Evolutionary conservation across 148 eudicot species (phyloP).

Genomic region (Rhododendron vialii): DNA sequence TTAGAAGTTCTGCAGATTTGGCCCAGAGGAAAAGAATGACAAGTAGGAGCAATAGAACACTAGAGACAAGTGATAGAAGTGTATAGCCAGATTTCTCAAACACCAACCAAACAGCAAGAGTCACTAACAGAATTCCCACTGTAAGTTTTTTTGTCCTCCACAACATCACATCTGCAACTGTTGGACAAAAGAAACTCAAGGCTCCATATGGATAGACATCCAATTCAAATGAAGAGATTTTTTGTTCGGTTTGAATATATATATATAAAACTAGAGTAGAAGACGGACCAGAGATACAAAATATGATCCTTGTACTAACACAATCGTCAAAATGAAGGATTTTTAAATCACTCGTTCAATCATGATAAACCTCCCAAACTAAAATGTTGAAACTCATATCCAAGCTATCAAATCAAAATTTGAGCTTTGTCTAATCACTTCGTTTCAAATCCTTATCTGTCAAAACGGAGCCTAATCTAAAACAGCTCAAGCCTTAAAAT

Average conservation of each 20-base stretch:
- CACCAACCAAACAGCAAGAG: slow-evolving; percentile 58
- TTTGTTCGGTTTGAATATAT: neutral
- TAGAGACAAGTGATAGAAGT: slow-evolving; percentile 55
- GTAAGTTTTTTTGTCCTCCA: slow-evolving; percentile 65
- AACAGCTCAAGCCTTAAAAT: neutral
- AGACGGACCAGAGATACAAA: neutral
- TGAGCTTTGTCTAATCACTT: neutral
- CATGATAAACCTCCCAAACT: neutral
- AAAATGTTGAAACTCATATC: neutral
- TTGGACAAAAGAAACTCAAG: slow-evolving; percentile 7
- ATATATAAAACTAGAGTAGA: neutral
- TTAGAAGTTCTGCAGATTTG: slow-evolving; percentile 79
- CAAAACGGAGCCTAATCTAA: neutral
- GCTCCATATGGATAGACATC: neutral
- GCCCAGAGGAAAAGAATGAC: slow-evolving; percentile 85
- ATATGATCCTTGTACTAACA: neutral
- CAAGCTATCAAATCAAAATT: neutral
- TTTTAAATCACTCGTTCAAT: neutral
- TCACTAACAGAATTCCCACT: slow-evolving; percentile 33
- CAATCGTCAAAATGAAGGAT: neutral
- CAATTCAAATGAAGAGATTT: neutral
- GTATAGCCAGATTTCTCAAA: slow-evolving; percentile 85
- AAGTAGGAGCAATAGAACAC: slow-evolving; percentile 69
- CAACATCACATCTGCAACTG: slow-evolving; percentile 89
- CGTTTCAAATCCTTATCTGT: neutral